Conservation (phyloP, 1,284 basidiomycete species). For the Microbotryomycetes sp. region DNA sequence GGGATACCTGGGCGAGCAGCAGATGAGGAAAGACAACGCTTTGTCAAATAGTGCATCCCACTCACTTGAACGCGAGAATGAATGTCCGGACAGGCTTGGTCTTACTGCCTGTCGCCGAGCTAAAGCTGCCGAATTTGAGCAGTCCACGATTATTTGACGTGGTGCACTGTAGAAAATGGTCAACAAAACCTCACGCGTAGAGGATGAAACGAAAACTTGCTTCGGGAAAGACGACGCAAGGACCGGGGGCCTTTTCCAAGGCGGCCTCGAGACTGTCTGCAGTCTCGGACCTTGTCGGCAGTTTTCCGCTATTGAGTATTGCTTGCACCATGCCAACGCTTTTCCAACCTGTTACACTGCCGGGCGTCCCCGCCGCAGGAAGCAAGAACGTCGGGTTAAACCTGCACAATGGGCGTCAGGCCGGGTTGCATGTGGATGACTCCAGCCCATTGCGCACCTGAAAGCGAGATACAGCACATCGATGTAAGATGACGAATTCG, state of each 20-base stretch:
- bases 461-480: slow-evolving; percentile 36
- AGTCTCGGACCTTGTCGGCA: slow-evolving; percentile 4
- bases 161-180: background rate
- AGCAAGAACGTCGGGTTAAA: slow-evolving; percentile 31
- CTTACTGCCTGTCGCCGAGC: background rate
- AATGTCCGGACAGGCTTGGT: slow-evolving; percentile 4
- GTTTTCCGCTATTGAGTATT: background rate
- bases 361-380: slow-evolving; percentile 19
- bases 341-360: slow-evolving; percentile 8
- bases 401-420: slow-evolving; percentile 2
- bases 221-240: slow-evolving; percentile 35
- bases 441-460: slow-evolving; percentile 1
- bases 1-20: slow-evolving; percentile 14
- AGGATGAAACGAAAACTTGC: background rate
- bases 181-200: background rate
- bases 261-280: slow-evolving; percentile 23
- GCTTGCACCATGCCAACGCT: slow-evolving; percentile 2
- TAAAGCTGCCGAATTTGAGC: slow-evolving; percentile 15
- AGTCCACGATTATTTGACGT: slow-evolving; percentile 32
- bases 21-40: too few species aligned
- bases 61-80: slow-evolving; percentile 25
- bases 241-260: slow-evolving; percentile 1
- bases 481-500: slow-evolving; percentile 36
- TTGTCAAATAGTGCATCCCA: background rate
- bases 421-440: background rate